Evolutionary conservation across 768 basidiomycete genomes (phyloP).

Genomic region (Lactifluus echinatus): DNA sequence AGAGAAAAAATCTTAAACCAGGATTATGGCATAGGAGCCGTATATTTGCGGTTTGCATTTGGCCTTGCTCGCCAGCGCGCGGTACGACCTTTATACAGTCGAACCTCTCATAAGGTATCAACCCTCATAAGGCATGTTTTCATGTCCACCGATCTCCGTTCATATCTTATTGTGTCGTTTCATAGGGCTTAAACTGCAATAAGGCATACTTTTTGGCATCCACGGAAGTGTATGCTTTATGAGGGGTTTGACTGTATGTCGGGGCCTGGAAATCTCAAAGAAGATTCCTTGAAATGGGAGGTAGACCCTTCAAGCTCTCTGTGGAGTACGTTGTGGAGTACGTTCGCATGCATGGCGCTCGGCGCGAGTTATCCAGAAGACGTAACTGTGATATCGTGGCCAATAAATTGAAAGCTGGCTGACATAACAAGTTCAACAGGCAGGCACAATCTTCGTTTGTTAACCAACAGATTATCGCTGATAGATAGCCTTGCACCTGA

Average conservation of each 20-base stretch:
- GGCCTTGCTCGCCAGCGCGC: slow-evolving; percentile 24
- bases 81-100: slow-evolving; percentile 43
- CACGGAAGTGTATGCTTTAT: too few species aligned
- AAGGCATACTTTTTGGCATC: too few species aligned
- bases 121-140: too few species aligned
- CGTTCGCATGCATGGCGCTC: too few species aligned
- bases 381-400: not conserved
- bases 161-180: too few species aligned
- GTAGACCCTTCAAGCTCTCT: slow-evolving; percentile 43
- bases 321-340: too few species aligned
- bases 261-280: too few species aligned
- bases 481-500: not conserved
- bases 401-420: not conserved
- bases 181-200: too few species aligned
- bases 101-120: too few species aligned
- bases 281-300: slow-evolving; percentile 43
- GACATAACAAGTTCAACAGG: not conserved
- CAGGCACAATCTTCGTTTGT: not conserved
- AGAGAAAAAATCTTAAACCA: too few species aligned
- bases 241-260: too few species aligned
- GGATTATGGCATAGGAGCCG: slow-evolving; percentile 35
- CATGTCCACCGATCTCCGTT: too few species aligned
- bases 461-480: not conserved
- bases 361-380: slow-evolving; percentile 12
- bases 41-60: slow-evolving; percentile 33